Evolutionary conservation across 768 basidiomycete species (phyloP), one percentile per base, ranked within the genome.

Genomic region (Calocybe cyanea): DNA sequence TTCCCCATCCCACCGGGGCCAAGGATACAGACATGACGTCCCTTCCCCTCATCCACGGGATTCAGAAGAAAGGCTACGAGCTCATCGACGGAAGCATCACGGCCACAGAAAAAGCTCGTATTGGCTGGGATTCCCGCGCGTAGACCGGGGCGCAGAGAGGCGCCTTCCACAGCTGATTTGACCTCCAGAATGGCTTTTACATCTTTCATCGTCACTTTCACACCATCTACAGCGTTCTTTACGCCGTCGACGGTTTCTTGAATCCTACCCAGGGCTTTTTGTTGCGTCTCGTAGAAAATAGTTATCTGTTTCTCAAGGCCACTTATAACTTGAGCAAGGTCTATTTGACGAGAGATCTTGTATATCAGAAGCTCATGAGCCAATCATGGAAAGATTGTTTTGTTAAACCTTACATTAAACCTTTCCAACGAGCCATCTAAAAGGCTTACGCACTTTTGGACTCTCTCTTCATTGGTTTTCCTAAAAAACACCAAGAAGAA

Each of bases 1-100:
- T 66, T 68, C 0, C 66, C 64, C 9, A 66, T 62, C 2, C 66
- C 63, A 0, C 64, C 66, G 8, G 60, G 46, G 4, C 66, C 66
- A 4, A 68, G 43, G 15, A 68, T 61, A n/a, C 31, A 32, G n/a
- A n/a, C 30, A 55, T 39, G 20, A 52, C 53, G 7, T 57, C 54
- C 35, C 66, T 54, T 57, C 68, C 63, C 14, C 66, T 69, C 13
- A 68, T 39, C 20, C 67, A 37, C 35, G 68, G 48, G 4, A 61
- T 52, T 7, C n/a, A n/a, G n/a, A n/a, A n/a, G n/a, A n/a, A n/a
- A n/a, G n/a, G n/a, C n/a, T 7, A 49, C 49, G n/a, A 59, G 43
- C 14, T 53, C 58, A 14, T 32, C 31, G n/a, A 59, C 50, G 13
- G 57, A 4, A 3, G 38, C 20, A 24, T 56, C 56, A 15, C 60